These are phyloP conservation scores for Penicillium angulare DNA, from an alignment of 495 filamentous ascomycete species.

Conservation along the genomic window DNA sequence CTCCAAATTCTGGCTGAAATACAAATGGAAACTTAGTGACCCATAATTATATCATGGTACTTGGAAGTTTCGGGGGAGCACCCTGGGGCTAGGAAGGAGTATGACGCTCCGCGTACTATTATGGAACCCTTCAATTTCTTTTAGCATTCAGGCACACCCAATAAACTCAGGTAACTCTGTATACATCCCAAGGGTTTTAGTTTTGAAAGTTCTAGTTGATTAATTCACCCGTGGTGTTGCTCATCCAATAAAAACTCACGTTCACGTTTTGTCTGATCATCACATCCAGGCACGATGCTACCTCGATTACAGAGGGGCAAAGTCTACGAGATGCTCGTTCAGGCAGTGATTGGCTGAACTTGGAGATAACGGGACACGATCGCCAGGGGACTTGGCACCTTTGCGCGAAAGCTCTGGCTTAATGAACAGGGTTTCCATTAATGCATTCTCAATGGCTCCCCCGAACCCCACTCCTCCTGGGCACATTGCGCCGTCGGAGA, in stretches of 20 bases:
- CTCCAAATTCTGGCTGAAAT: too few species aligned
- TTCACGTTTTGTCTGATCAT: not conserved
- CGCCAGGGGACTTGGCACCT: slow-evolving; percentile 15
- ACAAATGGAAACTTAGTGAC: too few species aligned
- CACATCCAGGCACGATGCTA: not conserved
- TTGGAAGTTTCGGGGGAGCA: too few species aligned
- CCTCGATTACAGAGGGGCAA: slow-evolving; percentile 4
- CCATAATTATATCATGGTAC: too few species aligned
- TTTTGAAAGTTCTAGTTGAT: not conserved
- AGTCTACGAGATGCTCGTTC: slow-evolving; percentile 1
- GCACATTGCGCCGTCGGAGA: not conserved
- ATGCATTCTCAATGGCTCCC: not conserved
- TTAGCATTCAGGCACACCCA: too few species aligned
- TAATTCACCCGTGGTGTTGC: not conserved
- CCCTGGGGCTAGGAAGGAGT: too few species aligned
- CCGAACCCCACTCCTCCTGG: not conserved
- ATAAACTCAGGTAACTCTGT: too few species aligned
- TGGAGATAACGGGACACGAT: slow-evolving; percentile 26
- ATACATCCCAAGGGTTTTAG: too few species aligned
- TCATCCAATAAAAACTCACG: not conserved
- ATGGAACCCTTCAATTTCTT: too few species aligned
- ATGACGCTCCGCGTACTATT: too few species aligned
- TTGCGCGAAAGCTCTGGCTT: not conserved
- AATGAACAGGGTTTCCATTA: not conserved
- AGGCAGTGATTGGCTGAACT: slow-evolving; percentile 15